Evolutionary conservation across 2,329 filamentous ascomycete species (phyloP), one percentile per base, ranked within the genome.

Genomic region (Fusarium sp.): DNA sequence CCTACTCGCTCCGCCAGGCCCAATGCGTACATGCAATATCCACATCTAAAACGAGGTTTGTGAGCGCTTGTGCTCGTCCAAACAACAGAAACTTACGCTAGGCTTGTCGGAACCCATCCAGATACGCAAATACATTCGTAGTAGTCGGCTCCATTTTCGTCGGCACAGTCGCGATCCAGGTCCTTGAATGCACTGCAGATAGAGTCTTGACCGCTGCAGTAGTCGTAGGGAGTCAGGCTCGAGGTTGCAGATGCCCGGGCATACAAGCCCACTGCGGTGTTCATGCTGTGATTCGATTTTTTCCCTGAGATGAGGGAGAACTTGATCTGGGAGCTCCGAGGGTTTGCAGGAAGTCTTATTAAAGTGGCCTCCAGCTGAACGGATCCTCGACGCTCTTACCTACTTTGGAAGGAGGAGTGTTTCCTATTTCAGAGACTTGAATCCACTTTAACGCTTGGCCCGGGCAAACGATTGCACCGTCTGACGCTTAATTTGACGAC

Each of bases 181-280:
- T 9, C 32, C 5, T 37, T 5, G 5, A 57, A 57, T 34, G 54
- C 54, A 20, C 54, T 57, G 16, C 54, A 57, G 20, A 57, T 57
- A 23, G 54, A 57, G 32, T 57, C 54, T 57, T 57, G n/a, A 13
- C 54, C 54, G 30, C 18, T 34, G 54, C 54, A 57, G 32, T 57
- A 57, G 13, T 57, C n/a, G 54, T 57, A 57, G 54, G 54, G 54
- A 34, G 54, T 34, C 32, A 57, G 54, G 32, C 30, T 35, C 54
- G 54, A 57, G 54, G 32, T 57, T 57, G 54, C 54, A 6, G 54
- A 57, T 57, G 54, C 54, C 32, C 54, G 54, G 32, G 54, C 54
- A 23, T 57, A 35, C 20, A 57, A 37, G n/a, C 30, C 54, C 54
- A 57, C 13, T 8, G 20, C 54, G 16, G 32, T 34, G 54, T 32